These are phyloP conservation scores for Acacia pycnantha DNA, from an alignment of 331 rosid genomes.

Conservation along the genomic window DNA sequence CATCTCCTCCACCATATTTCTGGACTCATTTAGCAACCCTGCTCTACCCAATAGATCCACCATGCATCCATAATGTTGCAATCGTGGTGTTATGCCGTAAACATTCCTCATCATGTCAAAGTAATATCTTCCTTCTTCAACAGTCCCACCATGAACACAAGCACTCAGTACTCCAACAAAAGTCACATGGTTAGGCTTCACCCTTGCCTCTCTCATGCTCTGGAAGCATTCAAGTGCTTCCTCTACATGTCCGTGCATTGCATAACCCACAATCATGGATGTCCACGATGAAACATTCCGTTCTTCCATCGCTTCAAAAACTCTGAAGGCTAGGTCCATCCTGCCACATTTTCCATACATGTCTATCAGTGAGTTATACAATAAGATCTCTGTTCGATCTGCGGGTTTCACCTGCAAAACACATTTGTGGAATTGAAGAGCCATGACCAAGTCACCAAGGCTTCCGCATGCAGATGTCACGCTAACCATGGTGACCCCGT, in stretches of 20 bases:
- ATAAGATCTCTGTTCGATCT: conserved; percentile 41
- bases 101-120: conserved; percentile 64
- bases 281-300: conserved; percentile 75
- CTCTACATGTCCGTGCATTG: conserved; percentile 65
- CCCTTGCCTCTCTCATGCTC: conserved; percentile 58
- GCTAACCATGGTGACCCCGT: conserved; percentile 66
- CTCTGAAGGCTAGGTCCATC: conserved; percentile 63
- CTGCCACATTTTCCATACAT: conserved; percentile 89
- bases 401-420: conserved; percentile 46
- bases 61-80: conserved; percentile 84
- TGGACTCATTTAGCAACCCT: conserved; percentile 68
- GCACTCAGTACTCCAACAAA: conserved; percentile 75
- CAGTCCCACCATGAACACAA: conserved; percentile 74
- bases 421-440: conserved; percentile 64
- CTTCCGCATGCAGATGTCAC: conserved; percentile 69
- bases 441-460: conserved; percentile 55
- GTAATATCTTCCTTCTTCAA: conserved; percentile 60
- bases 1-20: conserved; percentile 72
- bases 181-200: conserved; percentile 68
- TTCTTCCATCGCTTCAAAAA: conserved; percentile 55
- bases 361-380: conserved; percentile 68
- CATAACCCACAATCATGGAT: conserved; percentile 78
- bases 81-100: conserved; percentile 53
- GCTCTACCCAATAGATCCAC: conserved; percentile 73
- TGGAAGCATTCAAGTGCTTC: conserved; percentile 63